phyloP scores from a whole-genome alignment of 257 asterid species.

The Handroanthus guayacan region DNA sequence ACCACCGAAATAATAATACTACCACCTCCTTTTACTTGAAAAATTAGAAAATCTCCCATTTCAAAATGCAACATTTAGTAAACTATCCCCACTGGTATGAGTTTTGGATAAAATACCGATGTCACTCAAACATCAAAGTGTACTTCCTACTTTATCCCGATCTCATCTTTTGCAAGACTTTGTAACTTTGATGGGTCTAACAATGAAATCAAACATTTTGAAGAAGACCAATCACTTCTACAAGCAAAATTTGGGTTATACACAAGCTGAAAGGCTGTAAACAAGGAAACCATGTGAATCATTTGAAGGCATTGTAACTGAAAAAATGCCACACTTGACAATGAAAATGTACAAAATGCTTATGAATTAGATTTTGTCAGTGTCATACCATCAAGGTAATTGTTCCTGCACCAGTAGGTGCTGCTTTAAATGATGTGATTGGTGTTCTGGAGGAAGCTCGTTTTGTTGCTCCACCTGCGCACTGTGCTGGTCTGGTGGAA shows the following conservation, averaged over 20 bases:
- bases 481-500: background rate
- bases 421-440: slow-evolving; percentile 16
- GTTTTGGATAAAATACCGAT: no score
- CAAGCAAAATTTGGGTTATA: slow-evolving; percentile 24
- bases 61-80: no score
- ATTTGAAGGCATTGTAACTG: background rate
- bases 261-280: slow-evolving; percentile 19
- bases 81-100: no score
- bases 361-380: slow-evolving; percentile 4
- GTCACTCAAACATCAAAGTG: no score
- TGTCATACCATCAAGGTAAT: slow-evolving; percentile 47
- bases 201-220: background rate
- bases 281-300: slow-evolving; percentile 29
- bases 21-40: no score
- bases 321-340: background rate
- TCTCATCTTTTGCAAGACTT: background rate
- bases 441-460: slow-evolving; percentile 27
- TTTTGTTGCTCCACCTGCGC: slow-evolving; percentile 26
- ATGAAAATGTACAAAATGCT: slow-evolving; percentile 12
- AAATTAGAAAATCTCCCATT: no score
- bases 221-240: slow-evolving; percentile 14
- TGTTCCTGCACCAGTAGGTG: slow-evolving; percentile 41
- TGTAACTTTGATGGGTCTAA: no score
- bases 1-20: no score
- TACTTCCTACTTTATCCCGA: background rate